These are phyloP conservation scores for Lathyrus tuberosus DNA, from an alignment of 306 rosid genomes.

Conservation along the genomic window DNA sequence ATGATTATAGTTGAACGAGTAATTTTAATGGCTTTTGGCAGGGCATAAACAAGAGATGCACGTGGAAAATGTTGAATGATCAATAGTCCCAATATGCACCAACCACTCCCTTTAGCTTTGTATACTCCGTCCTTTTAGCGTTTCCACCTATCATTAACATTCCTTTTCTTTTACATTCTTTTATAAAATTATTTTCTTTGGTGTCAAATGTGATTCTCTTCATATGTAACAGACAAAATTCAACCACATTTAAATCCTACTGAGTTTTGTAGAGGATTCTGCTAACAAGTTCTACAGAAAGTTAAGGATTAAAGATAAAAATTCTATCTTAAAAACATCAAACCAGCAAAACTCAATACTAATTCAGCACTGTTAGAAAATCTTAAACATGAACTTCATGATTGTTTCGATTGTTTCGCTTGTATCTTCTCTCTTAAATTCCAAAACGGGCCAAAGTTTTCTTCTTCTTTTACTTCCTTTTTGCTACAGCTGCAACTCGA, in stretches of 20 bases:
- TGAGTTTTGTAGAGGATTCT: no score
- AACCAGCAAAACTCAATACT: slow-evolving; percentile 18
- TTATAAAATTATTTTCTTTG: neutral
- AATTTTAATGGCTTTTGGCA: no score
- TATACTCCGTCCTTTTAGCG: neutral
- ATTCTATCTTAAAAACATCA: neutral
- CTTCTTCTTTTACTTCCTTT: slow-evolving; percentile 45
- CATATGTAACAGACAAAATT: no score
- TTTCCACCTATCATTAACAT: neutral
- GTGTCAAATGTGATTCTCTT: neutral
- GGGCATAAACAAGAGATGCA: neutral
- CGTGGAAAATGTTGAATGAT: neutral
- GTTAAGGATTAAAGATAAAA: no score
- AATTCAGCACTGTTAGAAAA: neutral
- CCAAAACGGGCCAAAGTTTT: slow-evolving; percentile 64
- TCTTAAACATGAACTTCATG: slow-evolving; percentile 24
- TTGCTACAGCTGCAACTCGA: slow-evolving; percentile 67
- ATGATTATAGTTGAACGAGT: no score
- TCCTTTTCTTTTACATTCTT: no score
- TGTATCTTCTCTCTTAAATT: slow-evolving; percentile 71
- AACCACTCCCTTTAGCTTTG: neutral
- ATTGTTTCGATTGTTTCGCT: slow-evolving; percentile 35
- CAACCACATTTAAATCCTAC: no score
- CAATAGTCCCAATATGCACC: neutral
- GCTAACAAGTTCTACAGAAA: no score